Evolutionary conservation across 179 eudicot genomes (phyloP).

Genomic region (Vitellaria paradoxa): DNA sequence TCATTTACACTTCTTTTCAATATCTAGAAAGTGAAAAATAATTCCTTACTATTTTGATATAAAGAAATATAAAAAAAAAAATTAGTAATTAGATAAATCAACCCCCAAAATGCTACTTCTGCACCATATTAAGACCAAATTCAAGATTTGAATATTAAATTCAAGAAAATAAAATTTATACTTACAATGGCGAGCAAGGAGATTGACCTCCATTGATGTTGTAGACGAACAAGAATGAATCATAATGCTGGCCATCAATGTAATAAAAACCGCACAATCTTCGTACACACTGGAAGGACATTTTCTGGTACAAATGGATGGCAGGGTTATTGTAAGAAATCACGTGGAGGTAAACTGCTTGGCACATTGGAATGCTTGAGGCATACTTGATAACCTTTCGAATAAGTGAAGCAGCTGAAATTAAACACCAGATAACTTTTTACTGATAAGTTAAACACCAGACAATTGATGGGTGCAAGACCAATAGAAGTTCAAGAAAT

Average conservation of each 20-base stretch:
- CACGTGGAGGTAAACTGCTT: slow-evolving; percentile 90
- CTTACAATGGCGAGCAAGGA: slow-evolving; percentile 98
- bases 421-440: slow-evolving; percentile 10
- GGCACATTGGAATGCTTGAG: slow-evolving; percentile 63
- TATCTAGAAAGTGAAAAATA: too few species aligned
- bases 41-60: too few species aligned
- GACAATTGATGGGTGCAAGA: slow-evolving; percentile 10
- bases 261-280: slow-evolving; percentile 73
- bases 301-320: slow-evolving; percentile 79
- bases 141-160: not conserved
- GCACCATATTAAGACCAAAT: not conserved
- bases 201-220: slow-evolving; percentile 92
- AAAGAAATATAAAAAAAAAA: not conserved
- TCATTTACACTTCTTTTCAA: too few species aligned
- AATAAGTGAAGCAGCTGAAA: slow-evolving; percentile 81
- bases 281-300: slow-evolving; percentile 84
- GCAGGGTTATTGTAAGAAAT: slow-evolving; percentile 89
- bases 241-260: slow-evolving; percentile 79
- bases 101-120: not conserved
- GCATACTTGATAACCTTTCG: slow-evolving; percentile 84
- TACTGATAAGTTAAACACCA: slow-evolving; percentile 10
- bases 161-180: slow-evolving; percentile 11
- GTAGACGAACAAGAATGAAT: slow-evolving; percentile 85
- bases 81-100: not conserved
- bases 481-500: not conserved